Conservation (phyloP, 2,329 filamentous ascomycete genomes). For the Grosmannia serpens region DNA sequence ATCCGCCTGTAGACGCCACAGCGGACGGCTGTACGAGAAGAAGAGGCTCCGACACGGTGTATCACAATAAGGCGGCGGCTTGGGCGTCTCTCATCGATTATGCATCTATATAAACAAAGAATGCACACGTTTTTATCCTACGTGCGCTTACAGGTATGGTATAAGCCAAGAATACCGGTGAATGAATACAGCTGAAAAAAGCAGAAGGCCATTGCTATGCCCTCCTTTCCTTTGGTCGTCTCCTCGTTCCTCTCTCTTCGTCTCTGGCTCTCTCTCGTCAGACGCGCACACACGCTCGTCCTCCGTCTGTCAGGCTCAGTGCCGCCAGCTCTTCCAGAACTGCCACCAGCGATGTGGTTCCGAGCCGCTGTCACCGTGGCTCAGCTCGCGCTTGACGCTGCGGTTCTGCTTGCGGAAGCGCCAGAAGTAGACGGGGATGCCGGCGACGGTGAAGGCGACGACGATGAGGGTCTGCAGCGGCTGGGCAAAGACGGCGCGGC, state of each 20-base stretch:
- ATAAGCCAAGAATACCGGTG: background rate
- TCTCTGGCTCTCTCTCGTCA: background rate
- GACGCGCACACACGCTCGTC: background rate
- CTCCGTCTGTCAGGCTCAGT: background rate
- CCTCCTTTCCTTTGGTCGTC: no score
- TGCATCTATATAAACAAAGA: background rate
- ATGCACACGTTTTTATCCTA: background rate
- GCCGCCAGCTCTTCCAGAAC: conserved; percentile 41
- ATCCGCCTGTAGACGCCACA: conserved; percentile 27
- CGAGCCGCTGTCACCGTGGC: conserved; percentile 16
- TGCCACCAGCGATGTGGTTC: conserved; percentile 38
- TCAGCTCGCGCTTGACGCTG: conserved; percentile 29
- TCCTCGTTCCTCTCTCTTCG: background rate
- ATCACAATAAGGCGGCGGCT: background rate
- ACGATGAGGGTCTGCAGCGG: conserved; percentile 85
- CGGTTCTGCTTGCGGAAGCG: conserved; percentile 48
- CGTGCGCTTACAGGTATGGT: background rate
- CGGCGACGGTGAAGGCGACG: conserved; percentile 69
- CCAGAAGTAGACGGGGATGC: conserved; percentile 83
- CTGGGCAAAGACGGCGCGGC: conserved; percentile 78
- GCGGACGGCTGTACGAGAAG: background rate
- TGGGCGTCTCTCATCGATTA: conserved; percentile 1
- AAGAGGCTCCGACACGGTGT: background rate
- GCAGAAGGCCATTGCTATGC: background rate
- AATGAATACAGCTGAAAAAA: background rate